A percentile compares a stretch with the other conserved stretches of the same genome.
These are phyloP conservation scores for Penicillium psychrosexuale DNA, from an alignment of 2,329 filamentous ascomycete genomes.

Conservation along the genomic window DNA sequence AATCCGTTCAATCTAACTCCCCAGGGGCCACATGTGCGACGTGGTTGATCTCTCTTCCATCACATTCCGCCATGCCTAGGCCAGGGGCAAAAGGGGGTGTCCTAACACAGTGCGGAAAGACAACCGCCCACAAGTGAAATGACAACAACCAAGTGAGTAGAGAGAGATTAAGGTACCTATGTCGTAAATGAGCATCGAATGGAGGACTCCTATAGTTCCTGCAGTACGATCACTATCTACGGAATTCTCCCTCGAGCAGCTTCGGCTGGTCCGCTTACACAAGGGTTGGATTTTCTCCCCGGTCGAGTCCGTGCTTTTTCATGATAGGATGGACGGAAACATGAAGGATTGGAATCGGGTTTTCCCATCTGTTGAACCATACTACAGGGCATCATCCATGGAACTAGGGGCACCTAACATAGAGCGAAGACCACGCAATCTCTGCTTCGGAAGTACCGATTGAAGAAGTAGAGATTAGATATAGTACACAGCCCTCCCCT, in stretches of 20 bases:
- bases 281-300: neutral
- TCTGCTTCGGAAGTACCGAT: conserved; percentile 4
- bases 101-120: conserved; percentile 3
- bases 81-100: conserved; percentile 10
- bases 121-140: neutral
- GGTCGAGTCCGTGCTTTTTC: conserved; percentile 4
- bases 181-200: neutral
- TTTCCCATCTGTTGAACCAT: neutral
- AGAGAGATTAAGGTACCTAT: neutral
- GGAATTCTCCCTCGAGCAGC: neutral
- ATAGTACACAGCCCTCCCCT: neutral
- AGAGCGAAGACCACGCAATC: conserved; percentile 14
- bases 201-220: neutral
- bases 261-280: neutral
- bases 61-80: conserved; percentile 10
- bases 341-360: neutral
- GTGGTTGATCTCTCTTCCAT: conserved; percentile 20
- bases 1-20: conserved; percentile 10
- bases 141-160: neutral
- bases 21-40: conserved; percentile 13
- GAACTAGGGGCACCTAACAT: neutral
- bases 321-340: neutral
- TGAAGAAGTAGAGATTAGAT: conserved; percentile 11
- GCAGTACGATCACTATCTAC: neutral
- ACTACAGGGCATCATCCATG: neutral